A percentile compares a stretch with the other conserved stretches of the same genome.
phyloP scores from a whole-genome alignment of 495 filamentous ascomycete genomes.

The Aspergillus cristatus region DNA sequence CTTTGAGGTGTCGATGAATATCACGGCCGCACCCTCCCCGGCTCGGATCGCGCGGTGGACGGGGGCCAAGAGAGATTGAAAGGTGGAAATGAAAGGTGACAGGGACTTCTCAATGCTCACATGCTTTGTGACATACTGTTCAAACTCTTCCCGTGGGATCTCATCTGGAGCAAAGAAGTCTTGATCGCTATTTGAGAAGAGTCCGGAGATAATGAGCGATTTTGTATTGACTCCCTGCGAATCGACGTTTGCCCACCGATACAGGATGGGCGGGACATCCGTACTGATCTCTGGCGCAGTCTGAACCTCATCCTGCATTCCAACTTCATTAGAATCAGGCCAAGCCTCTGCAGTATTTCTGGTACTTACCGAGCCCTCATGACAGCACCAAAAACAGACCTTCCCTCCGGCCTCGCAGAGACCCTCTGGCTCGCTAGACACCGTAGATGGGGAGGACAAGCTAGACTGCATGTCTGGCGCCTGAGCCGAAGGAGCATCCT shows the following conservation, averaged over 20 bases:
- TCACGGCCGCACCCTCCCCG: slow-evolving; percentile 17
- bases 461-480: too few species aligned
- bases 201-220: slow-evolving; percentile 11
- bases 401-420: slow-evolving; percentile 9
- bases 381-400: slow-evolving; percentile 16
- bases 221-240: slow-evolving; percentile 25
- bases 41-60: slow-evolving; percentile 22
- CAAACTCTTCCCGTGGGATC: slow-evolving; percentile 10
- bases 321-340: too few species aligned
- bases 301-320: too few species aligned
- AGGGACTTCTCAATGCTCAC: slow-evolving; percentile 7
- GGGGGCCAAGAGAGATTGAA: slow-evolving; percentile 15
- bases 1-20: slow-evolving; percentile 22
- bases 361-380: not conserved
- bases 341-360: too few species aligned
- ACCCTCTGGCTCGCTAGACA: not conserved
- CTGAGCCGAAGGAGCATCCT: too few species aligned
- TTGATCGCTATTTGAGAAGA: slow-evolving; percentile 10
- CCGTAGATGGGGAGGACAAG: too few species aligned
- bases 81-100: slow-evolving; percentile 29
- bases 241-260: slow-evolving; percentile 26
- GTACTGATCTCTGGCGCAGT: not conserved
- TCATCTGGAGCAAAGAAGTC: slow-evolving; percentile 9
- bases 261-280: slow-evolving; percentile 21
- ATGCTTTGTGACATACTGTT: slow-evolving; percentile 16